Evolutionary conservation across 805 yeast species (phyloP).

Genomic region (Tetrapisispora phaffii): DNA sequence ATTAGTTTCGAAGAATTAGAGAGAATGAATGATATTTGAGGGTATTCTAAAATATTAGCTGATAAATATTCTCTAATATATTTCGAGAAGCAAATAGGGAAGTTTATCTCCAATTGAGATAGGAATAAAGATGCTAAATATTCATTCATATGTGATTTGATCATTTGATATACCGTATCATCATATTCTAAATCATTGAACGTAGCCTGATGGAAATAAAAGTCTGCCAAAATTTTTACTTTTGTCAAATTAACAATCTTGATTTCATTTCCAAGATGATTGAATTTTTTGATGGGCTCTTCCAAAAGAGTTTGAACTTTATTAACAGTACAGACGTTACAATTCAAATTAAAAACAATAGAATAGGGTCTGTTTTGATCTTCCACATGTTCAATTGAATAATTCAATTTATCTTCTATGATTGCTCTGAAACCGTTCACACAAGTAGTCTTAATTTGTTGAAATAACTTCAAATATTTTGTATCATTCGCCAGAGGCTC

Average conservation of each 20-base stretch:
- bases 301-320: constrained; percentile 8
- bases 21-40: constrained; percentile 22
- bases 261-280: constrained; percentile 4
- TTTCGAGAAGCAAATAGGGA: constrained; percentile 28
- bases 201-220: not conserved
- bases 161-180: not conserved
- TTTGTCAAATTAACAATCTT: constrained; percentile 1
- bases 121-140: constrained; percentile 22
- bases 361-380: not conserved
- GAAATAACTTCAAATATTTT: not conserved
- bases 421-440: not conserved
- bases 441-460: not conserved
- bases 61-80: constrained; percentile 15
- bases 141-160: constrained; percentile 16
- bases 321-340: constrained; percentile 10
- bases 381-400: not conserved
- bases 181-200: not conserved
- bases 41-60: constrained; percentile 16
- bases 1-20: constrained; percentile 16
- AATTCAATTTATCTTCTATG: not conserved
- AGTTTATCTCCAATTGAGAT: constrained; percentile 28
- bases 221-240: not conserved
- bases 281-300: constrained; percentile 7
- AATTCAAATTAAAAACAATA: not conserved
- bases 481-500: not conserved